Percentiles rank a stretch among this genome's conserved stretches.
Conservation (phyloP, 139 green algal genomes). For the Trebouxia sp. region DNA sequence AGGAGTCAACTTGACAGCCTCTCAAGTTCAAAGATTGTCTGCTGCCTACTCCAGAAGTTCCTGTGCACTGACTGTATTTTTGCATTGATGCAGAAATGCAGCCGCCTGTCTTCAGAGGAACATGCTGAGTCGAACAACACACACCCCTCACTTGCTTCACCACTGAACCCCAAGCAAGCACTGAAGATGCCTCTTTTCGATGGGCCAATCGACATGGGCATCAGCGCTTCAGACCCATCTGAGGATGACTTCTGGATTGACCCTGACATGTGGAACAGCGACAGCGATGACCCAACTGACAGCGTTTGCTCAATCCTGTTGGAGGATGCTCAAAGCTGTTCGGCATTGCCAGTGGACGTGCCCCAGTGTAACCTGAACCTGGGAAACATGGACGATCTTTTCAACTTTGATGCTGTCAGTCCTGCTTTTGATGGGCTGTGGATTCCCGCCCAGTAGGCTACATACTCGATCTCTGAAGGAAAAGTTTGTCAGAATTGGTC, state of each 20-base stretch:
- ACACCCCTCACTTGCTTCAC: neutral
- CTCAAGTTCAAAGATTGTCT: too few relatives aligned
- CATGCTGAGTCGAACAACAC: slow-evolving; percentile 15
- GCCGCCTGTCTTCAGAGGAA: neutral
- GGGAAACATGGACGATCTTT: slow-evolving; percentile 14
- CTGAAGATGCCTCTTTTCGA: slow-evolving; percentile 12
- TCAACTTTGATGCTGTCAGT: slow-evolving; percentile 6
- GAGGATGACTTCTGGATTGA: slow-evolving; percentile 15
- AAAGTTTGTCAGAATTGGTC: too few relatives aligned
- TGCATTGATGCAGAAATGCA: neutral
- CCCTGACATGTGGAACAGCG: slow-evolving; percentile 18
- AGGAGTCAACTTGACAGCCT: too few relatives aligned
- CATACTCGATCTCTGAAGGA: too few relatives aligned
- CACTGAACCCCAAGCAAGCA: neutral
- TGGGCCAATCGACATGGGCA: neutral
- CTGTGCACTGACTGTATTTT: too few relatives aligned
- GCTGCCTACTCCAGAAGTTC: too few relatives aligned
- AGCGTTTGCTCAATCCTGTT: neutral
- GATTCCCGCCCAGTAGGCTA: slow-evolving; percentile 12
- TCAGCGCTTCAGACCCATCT: slow-evolving; percentile 12
- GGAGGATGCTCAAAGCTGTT: slow-evolving; percentile 10
- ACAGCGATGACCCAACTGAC: slow-evolving; percentile 17
- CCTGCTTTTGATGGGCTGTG: neutral
- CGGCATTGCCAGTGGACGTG: neutral
- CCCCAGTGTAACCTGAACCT: slow-evolving; percentile 6